Conservation (phyloP, 2,329 filamentous ascomycete genomes). For the Xylaria sp. region DNA sequence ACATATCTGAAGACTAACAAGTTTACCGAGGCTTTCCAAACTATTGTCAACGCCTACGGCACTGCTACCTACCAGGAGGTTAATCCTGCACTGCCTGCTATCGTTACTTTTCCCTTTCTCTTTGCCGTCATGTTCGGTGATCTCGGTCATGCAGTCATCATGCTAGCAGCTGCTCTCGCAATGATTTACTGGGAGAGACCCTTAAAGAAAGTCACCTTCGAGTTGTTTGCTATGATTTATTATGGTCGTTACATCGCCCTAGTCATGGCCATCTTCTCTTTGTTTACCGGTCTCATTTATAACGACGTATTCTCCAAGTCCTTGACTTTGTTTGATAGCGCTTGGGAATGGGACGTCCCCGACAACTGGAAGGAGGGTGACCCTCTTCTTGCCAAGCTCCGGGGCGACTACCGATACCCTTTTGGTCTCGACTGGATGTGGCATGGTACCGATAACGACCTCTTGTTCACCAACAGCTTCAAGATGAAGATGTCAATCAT, state of each 20-base stretch:
- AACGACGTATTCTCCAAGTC: slow-evolving; percentile 97
- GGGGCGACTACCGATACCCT: slow-evolving; percentile 83
- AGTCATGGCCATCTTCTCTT: slow-evolving; percentile 96
- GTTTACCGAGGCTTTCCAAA: slow-evolving; percentile 98
- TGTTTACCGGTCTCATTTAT: slow-evolving; percentile 97
- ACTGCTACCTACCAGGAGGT: slow-evolving; percentile 97
- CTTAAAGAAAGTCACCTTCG: slow-evolving; percentile 90
- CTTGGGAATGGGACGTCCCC: slow-evolving; percentile 83
- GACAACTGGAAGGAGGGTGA: slow-evolving; percentile 72
- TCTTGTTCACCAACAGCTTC: slow-evolving; percentile 97
- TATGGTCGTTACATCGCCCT: slow-evolving; percentile 98
- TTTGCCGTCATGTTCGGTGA: slow-evolving; percentile 99
- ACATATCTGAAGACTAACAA: slow-evolving; percentile 99
- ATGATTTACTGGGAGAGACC: slow-evolving; percentile 98
- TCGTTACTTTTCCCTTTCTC: slow-evolving; percentile 98
- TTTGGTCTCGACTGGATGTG: slow-evolving; percentile 96
- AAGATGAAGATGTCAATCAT: slow-evolving; percentile 99
- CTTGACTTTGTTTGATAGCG: slow-evolving; percentile 86
- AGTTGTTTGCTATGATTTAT: slow-evolving; percentile 98
- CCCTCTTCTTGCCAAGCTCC: slow-evolving; percentile 73
- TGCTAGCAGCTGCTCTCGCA: slow-evolving; percentile 81
- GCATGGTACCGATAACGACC: slow-evolving; percentile 94
- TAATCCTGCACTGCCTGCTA: slow-evolving; percentile 93
- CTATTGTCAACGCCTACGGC: slow-evolving; percentile 98
- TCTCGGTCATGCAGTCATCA: slow-evolving; percentile 90